Percentiles rank a stretch among this genome's conserved stretches.
These are phyloP conservation scores for Euphorbia peplus DNA, from an alignment of 345 rosid genomes.

Conservation along the genomic window DNA sequence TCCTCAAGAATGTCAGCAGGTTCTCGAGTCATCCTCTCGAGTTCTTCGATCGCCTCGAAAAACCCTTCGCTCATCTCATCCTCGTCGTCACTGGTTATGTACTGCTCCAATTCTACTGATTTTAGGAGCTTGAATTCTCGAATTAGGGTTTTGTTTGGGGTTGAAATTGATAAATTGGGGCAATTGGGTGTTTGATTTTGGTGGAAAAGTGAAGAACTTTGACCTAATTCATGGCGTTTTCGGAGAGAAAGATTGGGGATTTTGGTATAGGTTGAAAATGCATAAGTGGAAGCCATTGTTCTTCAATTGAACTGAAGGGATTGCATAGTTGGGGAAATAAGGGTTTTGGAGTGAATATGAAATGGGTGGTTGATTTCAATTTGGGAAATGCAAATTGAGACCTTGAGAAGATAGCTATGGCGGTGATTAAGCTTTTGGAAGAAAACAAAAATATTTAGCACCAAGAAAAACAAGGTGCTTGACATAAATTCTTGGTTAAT, in stretches of 20 bases:
- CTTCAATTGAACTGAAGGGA: background rate
- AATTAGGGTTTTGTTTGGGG: constrained; percentile 9
- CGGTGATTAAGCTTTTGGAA: background rate
- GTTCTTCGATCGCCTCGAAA: constrained; percentile 83
- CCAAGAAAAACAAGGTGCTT: too few relatives aligned
- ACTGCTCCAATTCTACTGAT: constrained; percentile 62
- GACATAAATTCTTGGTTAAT: too few relatives aligned
- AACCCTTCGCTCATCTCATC: constrained; percentile 78
- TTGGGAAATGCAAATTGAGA: background rate
- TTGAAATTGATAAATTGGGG: constrained; percentile 22
- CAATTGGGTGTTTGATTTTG: constrained; percentile 28
- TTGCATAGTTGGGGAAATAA: background rate
- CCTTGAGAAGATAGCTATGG: background rate
- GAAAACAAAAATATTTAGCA: background rate
- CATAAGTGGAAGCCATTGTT: constrained; percentile 42
- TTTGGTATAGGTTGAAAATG: constrained; percentile 40
- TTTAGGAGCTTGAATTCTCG: constrained; percentile 40
- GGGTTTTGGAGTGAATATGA: background rate
- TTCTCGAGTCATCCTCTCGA: constrained; percentile 83
- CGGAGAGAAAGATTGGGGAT: constrained; percentile 27
- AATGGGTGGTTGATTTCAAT: background rate
- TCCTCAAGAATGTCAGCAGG: constrained; percentile 86
- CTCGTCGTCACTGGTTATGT: constrained; percentile 60
- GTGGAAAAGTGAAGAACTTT: constrained; percentile 28
- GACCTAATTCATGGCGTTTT: constrained; percentile 12